phyloP scores from a whole-genome alignment of 495 filamentous ascomycete genomes.

The Tuber indicum region DNA sequence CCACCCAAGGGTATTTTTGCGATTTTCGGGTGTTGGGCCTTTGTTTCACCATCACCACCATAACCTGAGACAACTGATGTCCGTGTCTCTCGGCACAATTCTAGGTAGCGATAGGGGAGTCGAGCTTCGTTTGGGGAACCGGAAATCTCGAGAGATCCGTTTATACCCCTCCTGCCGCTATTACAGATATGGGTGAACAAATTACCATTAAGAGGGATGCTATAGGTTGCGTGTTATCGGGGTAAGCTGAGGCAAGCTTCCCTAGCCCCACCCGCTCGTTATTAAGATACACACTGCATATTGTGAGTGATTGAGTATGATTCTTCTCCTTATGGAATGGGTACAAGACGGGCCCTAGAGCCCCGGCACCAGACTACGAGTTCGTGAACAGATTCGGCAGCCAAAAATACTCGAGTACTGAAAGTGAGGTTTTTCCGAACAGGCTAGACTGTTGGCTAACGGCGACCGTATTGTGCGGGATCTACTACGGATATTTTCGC shows the following conservation, averaged over 20 bases:
- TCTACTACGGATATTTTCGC: not conserved
- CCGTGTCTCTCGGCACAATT: not conserved
- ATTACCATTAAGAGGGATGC: not conserved
- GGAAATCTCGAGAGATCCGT: not conserved
- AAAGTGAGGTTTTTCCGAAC: not conserved
- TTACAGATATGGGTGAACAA: not conserved
- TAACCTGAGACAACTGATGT: not conserved
- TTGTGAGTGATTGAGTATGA: constrained; percentile 4
- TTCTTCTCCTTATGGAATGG: not conserved
- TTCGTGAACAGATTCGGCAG: not conserved
- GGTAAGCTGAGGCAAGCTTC: not conserved
- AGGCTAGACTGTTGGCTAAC: not conserved
- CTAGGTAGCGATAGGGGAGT: not conserved
- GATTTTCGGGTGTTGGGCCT: not conserved
- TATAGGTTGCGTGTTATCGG: not conserved
- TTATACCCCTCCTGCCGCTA: not conserved
- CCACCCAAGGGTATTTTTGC: not conserved
- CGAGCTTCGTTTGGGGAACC: not conserved
- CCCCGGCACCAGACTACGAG: not conserved
- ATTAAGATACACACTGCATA: not conserved
- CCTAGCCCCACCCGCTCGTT: not conserved
- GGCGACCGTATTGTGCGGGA: not conserved
- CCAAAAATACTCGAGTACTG: not conserved
- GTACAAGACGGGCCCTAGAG: not conserved
- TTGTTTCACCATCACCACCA: constrained; percentile 3